phyloP scores from a whole-genome alignment of 352 stramenopile genomes.

The Pythium monospermum region DNA sequence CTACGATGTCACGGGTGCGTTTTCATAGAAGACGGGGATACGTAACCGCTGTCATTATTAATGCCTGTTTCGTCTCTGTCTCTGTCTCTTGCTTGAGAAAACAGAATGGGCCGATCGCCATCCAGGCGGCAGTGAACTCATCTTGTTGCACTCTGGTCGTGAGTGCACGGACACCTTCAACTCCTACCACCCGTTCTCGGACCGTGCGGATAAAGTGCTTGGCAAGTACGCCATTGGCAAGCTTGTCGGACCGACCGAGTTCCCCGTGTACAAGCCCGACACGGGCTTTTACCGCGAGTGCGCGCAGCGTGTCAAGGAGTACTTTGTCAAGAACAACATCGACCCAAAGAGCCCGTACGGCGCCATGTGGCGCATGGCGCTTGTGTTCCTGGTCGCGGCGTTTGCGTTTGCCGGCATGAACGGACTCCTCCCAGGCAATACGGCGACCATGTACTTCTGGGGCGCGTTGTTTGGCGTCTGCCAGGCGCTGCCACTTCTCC shows the following conservation, averaged over 20 bases:
- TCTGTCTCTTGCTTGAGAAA: too few relatives aligned
- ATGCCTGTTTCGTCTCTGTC: too few relatives aligned
- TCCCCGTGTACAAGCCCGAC: conserved; percentile 89
- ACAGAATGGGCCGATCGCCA: conserved; percentile 68
- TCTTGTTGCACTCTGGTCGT: conserved; percentile 72
- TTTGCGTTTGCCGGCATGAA: conserved; percentile 79
- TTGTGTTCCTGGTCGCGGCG: conserved; percentile 67
- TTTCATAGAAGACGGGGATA: too few relatives aligned
- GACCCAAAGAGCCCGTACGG: conserved; percentile 78
- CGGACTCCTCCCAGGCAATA: conserved; percentile 43
- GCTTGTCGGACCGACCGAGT: conserved; percentile 75
- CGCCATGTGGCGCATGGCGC: conserved; percentile 82
- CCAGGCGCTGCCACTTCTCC: conserved; percentile 87
- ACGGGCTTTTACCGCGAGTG: conserved; percentile 89
- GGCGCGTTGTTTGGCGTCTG: conserved; percentile 83
- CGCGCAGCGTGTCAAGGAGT: conserved; percentile 74
- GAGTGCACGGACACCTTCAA: conserved; percentile 88
- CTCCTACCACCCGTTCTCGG: conserved; percentile 89
- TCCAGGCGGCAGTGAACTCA: conserved; percentile 75
- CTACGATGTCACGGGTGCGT: conserved; percentile 90
- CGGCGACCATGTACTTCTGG: conserved; percentile 62
- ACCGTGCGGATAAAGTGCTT: conserved; percentile 75
- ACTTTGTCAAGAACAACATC: conserved; percentile 89
- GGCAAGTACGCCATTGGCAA: conserved; percentile 84
- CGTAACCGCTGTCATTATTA: too few relatives aligned